A percentile compares a stretch with the other conserved stretches of the same genome.
Conservation (phyloP, 345 rosid species). For the Eucalyptus victrix region DNA sequence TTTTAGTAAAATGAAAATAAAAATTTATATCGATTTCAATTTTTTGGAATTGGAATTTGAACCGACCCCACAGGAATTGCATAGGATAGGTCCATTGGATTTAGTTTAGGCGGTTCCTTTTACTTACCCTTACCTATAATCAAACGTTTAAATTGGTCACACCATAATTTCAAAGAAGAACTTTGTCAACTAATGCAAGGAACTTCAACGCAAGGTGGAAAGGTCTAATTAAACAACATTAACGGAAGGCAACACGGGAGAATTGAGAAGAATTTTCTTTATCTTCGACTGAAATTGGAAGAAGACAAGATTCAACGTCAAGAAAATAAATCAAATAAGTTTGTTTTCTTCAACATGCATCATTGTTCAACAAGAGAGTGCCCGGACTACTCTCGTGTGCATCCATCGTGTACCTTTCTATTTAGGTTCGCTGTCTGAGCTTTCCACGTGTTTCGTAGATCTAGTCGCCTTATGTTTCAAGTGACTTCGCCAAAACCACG, state of each 20-base stretch:
- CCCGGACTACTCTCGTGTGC: not conserved
- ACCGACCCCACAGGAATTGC: accelerated
- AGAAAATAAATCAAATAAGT: not conserved
- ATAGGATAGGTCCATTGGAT: too few relatives aligned
- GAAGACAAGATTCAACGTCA: not conserved
- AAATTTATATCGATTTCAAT: too few relatives aligned
- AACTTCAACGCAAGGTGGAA: not conserved
- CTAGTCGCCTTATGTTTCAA: not conserved
- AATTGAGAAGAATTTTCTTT: not conserved
- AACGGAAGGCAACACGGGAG: not conserved
- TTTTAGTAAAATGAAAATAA: too few relatives aligned
- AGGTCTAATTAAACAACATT: not conserved
- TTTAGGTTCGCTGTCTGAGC: not conserved
- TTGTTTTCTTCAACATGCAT: not conserved
- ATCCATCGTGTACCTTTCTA: not conserved
- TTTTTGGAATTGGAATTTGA: too few relatives aligned
- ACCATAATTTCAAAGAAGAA: not conserved
- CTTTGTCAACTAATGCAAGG: not conserved
- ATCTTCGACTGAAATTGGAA: not conserved
- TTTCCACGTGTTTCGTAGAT: not conserved
- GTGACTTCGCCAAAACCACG: not conserved
- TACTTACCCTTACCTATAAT: not conserved
- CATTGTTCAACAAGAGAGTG: not conserved
- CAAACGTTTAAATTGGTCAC: not conserved
- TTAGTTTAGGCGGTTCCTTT: accelerated